Base-by-base conservation (phyloP, 148 eudicot genomes). In the Simmondsia chinensis region DNA sequence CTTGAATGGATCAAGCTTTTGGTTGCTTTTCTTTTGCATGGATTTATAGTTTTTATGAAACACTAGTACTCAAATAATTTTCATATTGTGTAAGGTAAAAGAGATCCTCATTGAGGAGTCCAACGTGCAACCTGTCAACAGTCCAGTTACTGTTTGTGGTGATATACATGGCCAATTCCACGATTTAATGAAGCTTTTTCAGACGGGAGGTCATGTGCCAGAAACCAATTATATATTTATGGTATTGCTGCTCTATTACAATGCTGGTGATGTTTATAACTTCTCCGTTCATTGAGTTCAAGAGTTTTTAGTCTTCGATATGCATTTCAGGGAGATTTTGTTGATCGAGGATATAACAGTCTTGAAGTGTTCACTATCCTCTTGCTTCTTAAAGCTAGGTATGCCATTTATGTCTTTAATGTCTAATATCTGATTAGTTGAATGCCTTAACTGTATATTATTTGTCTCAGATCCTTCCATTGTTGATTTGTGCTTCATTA, bases 371-470 rank as follows among this genome's bases (percentile, higher is more conserved):
- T 91, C 69, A 85, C 97, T 14, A 85, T 85, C 43, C 93, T 91
- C 66, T 76, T 91, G 76, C 97, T 91, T 61, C 95, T 91, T 33
- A 91, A 91, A 82, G 97, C 97, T 50, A 85, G 97, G 97, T 91
- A 65, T 49, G 48, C 34, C 29, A 20, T 50, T 37, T 30, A n/a
- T 54, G 8, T 29, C 1, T 21, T 15, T 31, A 5, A 6, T 30
- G 30, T 17, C 33, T 38, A 12, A 12, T 14, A 22, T 16, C 37
- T 37, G 10, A 9, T 32, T 29, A 18, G 13, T 69, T 16, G 27
- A 30, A 9, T 32, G 20, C 29, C n/a, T 38, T 17, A 31, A 54
- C 16, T 16, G 22, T 27, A 3, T 39, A 10, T 49, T 11, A n/a
- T n/a, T n/a, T n/a, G n/a, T n/a, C n/a, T n/a, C n/a, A n/a, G n/a